A percentile compares a stretch with the other conserved stretches of the same genome.
phyloP scores from a whole-genome alignment of 371 early-diverging fungal genomes.

The Mucor racemosus region DNA sequence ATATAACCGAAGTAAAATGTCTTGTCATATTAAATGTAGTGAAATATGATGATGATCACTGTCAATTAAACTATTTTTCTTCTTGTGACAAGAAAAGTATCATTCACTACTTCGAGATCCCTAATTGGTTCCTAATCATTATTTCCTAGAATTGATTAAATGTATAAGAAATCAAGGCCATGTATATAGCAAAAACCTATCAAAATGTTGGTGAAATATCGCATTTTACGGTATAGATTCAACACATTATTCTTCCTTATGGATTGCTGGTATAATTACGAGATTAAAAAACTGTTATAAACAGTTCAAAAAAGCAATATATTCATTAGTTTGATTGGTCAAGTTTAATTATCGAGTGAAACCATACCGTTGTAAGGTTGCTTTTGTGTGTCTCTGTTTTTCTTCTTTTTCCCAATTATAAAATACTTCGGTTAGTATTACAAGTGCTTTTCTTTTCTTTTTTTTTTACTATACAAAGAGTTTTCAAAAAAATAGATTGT shows the following conservation, averaged over 20 bases:
- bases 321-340: conserved; percentile 2
- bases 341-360: conserved; percentile 6
- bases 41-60: background rate
- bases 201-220: background rate
- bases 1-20: background rate
- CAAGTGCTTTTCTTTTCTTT: conserved; percentile 9
- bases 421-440: background rate
- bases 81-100: background rate
- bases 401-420: background rate
- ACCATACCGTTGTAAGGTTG: conserved; percentile 8
- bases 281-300: too few species aligned
- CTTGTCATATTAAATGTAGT: background rate
- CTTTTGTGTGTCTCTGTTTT: conserved; percentile 3
- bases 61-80: conserved; percentile 5
- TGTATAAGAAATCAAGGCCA: background rate
- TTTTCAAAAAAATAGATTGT: too few species aligned
- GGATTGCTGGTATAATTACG: too few species aligned
- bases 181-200: too few species aligned
- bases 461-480: background rate
- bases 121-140: background rate
- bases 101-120: background rate
- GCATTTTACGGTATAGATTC: too few species aligned
- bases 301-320: background rate
- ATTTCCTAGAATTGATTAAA: background rate
- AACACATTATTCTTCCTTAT: too few species aligned